These are phyloP conservation scores for Gossypium schwendimanii DNA, from an alignment of 441 rosid species.

Conservation along the genomic window DNA sequence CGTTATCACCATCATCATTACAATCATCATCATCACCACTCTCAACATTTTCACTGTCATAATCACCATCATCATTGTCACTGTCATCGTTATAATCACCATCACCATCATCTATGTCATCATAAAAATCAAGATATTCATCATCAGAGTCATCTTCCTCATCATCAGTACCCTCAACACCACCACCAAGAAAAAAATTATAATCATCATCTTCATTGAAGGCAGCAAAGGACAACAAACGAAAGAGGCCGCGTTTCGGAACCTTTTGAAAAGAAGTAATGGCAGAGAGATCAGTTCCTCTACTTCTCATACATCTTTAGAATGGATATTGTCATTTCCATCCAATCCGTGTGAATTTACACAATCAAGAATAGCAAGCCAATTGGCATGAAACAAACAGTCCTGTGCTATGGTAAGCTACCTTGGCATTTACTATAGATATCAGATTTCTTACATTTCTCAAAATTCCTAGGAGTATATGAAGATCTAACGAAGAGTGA, in stretches of 20 bases:
- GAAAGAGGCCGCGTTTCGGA: conserved; percentile 19
- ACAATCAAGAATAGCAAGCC: neutral
- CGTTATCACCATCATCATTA: conserved; percentile 19
- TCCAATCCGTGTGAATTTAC: neutral
- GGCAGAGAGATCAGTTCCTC: conserved; percentile 44
- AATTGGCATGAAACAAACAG: conserved; percentile 4
- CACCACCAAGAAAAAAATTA: conserved; percentile 2
- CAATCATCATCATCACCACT: conserved; percentile 3
- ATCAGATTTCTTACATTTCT: neutral
- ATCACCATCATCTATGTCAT: conserved; percentile 15
- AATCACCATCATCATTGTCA: conserved; percentile 15
- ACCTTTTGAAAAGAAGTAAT: conserved; percentile 51
- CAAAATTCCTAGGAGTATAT: neutral
- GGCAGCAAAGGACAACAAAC: conserved; percentile 22
- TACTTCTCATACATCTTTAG: conserved; percentile 16
- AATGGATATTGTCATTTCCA: conserved; percentile 2
- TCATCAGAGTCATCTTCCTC: conserved; percentile 1
- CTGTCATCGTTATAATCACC: conserved; percentile 11
- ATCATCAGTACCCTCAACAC: neutral
- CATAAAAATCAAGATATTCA: conserved; percentile 3
- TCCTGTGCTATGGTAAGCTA: neutral
- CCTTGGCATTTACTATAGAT: neutral
- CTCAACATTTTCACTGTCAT: conserved; percentile 19
- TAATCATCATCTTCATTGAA: conserved; percentile 1
- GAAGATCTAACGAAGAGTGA: neutral